These are phyloP conservation scores for Pleurotus pulmonarius DNA, from an alignment of 768 basidiomycete genomes.

Conservation along the genomic window DNA sequence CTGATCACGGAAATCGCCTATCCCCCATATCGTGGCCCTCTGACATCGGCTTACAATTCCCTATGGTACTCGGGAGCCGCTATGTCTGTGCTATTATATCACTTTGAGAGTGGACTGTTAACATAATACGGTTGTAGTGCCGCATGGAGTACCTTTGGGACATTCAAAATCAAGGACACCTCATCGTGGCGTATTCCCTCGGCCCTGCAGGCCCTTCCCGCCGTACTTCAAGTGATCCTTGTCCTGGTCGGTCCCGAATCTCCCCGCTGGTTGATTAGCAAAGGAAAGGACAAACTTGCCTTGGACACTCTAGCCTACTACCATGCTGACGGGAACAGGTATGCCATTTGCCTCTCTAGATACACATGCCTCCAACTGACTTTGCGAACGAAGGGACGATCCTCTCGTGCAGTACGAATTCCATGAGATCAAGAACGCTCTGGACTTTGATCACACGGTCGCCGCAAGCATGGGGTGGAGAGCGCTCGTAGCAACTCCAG, in stretches of 20 bases:
- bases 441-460: slow-evolving; percentile 62
- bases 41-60: slow-evolving; percentile 31
- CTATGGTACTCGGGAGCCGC: slow-evolving; percentile 30
- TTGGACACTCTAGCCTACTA: slow-evolving; percentile 48
- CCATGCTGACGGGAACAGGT: slow-evolving; percentile 47
- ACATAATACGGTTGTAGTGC: slow-evolving; percentile 20
- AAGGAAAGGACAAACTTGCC: slow-evolving; percentile 50
- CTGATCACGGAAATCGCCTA: slow-evolving; percentile 39
- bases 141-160: slow-evolving; percentile 58
- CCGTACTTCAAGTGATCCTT: slow-evolving; percentile 43
- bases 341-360: background rate
- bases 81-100: slow-evolving; percentile 2
- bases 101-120: background rate
- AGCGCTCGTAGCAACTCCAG: slow-evolving; percentile 58
- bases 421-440: slow-evolving; percentile 75
- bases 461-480: slow-evolving; percentile 63
- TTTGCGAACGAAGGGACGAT: slow-evolving; percentile 37
- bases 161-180: slow-evolving; percentile 39
- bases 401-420: slow-evolving; percentile 71
- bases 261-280: slow-evolving; percentile 59
- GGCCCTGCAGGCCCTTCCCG: slow-evolving; percentile 44
- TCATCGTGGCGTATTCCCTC: slow-evolving; percentile 63
- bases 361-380: slow-evolving; percentile 9
- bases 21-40: slow-evolving; percentile 34
- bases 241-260: slow-evolving; percentile 53